Evolutionary conservation across 1,139 yeast species (phyloP), one percentile per base, ranked within the genome.

Genomic region (Scheffersomyces illinoinensis): DNA sequence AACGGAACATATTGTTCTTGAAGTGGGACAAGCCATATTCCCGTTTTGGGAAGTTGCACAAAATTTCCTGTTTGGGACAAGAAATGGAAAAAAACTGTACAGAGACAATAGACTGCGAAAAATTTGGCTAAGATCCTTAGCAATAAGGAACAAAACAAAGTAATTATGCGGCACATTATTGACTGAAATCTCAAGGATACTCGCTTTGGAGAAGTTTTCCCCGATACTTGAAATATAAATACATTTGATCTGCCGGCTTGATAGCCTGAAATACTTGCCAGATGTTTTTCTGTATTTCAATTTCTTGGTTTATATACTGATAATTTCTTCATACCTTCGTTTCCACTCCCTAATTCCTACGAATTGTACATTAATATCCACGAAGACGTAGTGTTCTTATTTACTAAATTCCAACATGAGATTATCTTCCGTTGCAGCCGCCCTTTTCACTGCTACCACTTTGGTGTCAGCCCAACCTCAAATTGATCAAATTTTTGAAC

Each of bases 371-470:
- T 14, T 33, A 33, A 33, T 33, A 33, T 33, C 43, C 43, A 33
- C 43, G 17, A 33, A 33, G 43, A 33, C 14, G 43, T 33, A 33
- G 17, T 33, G 4, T 10, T 12, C 17, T 33, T 33, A 33, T 12
- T 33, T 33, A 39, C 14, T 12, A 50, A 12, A 12, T 46, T 46
- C n/a, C 26, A 58, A 47, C 17, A 71, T 71, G 74, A 71, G 63
- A 61, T 62, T 71, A 46, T 53, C 64, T 46, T 59, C 64, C 51
- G 57, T 71, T 60, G 68, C 66, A 55, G 61, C 66, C 18, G 49
- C 66, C n/a, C 55, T 66, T 39, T 63, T 70, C 50, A 58, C 71
- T 19, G 57, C 66, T 39, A 49, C 65, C 53, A 51, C 69, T 14
- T 56, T 69, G 46, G 62, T 59, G 52, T 57, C 65, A 54, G 59